Evolutionary conservation across 495 filamentous ascomycete species (phyloP).

Genomic region (Mycothermus thermophilus): DNA sequence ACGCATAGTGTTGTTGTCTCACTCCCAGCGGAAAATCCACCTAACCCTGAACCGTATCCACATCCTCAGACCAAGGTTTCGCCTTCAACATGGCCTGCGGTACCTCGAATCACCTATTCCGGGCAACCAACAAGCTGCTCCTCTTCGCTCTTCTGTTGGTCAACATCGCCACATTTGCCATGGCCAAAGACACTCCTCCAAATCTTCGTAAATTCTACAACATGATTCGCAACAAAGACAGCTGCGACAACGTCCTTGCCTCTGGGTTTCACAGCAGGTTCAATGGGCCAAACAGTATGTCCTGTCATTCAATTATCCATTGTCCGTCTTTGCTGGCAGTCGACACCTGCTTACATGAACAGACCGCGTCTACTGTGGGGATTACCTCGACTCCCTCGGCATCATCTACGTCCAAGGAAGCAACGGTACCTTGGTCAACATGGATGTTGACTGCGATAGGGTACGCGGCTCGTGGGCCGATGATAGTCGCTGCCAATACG

Average conservation of each 20-base stretch:
- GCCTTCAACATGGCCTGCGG: too few relatives aligned
- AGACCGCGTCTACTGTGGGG: conserved; percentile 27
- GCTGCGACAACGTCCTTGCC: conserved; percentile 14
- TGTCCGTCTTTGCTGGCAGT: not conserved
- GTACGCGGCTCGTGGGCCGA: conserved; percentile 27
- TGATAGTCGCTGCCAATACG: conserved; percentile 28
- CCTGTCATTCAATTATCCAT: not conserved
- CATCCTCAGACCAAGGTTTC: too few relatives aligned
- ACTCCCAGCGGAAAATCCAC: too few relatives aligned
- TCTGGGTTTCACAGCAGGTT: conserved; percentile 22
- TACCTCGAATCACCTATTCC: too few relatives aligned
- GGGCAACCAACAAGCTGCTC: too few relatives aligned
- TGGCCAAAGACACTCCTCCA: conserved; percentile 10
- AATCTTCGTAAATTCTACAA: conserved; percentile 23
- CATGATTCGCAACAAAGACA: conserved; percentile 12
- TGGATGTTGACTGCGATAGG: conserved; percentile 61
- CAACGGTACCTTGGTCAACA: conserved; percentile 28
- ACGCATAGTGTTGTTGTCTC: too few relatives aligned
- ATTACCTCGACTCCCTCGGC: conserved; percentile 15
- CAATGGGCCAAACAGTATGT: conserved; percentile 15
- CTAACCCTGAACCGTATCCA: too few relatives aligned
- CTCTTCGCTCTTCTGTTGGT: not conserved
- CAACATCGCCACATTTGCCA: not conserved
- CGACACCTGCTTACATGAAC: not conserved
- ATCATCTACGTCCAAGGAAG: conserved; percentile 27